These are phyloP conservation scores for Cytospora schulzeri DNA, from an alignment of 2,329 filamentous ascomycete species.

Conservation along the genomic window DNA sequence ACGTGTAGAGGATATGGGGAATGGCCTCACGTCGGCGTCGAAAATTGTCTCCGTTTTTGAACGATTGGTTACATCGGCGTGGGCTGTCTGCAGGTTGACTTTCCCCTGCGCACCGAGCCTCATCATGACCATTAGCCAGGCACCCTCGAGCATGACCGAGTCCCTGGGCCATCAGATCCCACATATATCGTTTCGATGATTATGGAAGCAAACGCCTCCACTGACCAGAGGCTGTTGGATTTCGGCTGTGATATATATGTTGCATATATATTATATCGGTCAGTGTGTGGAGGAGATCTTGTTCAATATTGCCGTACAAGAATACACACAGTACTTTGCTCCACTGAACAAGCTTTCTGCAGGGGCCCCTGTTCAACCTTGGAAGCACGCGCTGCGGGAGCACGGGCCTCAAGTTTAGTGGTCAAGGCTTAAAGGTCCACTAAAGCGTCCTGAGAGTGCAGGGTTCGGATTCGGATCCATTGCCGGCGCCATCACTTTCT, in stretches of 20 bases:
- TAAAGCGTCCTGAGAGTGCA: neutral
- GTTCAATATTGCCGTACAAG: no score
- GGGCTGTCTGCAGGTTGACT: no score
- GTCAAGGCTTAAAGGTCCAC: neutral
- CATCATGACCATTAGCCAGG: no score
- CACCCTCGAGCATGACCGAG: no score
- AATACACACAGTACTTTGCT: neutral
- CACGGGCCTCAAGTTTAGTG: conserved; percentile 6
- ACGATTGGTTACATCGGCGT: neutral
- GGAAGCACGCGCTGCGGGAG: neutral
- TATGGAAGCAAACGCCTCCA: no score
- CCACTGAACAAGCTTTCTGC: conserved; percentile 24
- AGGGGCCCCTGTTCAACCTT: conserved; percentile 8
- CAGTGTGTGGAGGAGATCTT: neutral
- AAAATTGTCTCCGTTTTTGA: neutral
- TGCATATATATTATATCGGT: no score
- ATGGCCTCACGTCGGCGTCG: neutral
- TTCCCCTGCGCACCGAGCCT: no score
- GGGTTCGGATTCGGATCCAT: neutral
- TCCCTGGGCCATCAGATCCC: no score
- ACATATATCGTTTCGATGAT: no score
- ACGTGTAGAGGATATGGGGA: neutral
- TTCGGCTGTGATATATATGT: no score
- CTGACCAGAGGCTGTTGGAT: no score
- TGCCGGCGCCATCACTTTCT: neutral